These are phyloP conservation scores for Besnoitia besnoiti DNA, from an alignment of 169 alveolate species.

Conservation along the genomic window DNA sequence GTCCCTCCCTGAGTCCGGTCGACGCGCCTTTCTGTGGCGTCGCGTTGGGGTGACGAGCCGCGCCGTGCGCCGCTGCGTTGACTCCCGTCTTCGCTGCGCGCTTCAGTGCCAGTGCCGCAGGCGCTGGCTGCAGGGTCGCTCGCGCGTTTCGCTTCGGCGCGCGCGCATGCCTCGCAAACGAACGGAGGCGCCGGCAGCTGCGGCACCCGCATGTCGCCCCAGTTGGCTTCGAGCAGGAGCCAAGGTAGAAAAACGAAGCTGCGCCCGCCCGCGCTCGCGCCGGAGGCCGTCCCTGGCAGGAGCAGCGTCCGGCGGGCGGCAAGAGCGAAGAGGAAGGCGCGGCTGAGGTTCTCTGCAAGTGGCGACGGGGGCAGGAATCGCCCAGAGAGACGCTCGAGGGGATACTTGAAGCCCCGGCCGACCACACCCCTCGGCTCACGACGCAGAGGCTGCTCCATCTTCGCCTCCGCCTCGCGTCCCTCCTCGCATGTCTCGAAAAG, in stretches of 20 bases:
- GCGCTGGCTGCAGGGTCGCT: too few species aligned
- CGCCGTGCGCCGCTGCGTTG: too few species aligned
- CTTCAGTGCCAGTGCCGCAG: too few species aligned
- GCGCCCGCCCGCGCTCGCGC: conserved; percentile 10
- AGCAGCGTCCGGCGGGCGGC: neutral
- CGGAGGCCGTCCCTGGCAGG: neutral
- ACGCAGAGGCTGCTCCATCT: too few species aligned
- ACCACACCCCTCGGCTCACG: neutral
- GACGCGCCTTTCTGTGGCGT: neutral
- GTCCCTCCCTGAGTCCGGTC: neutral
- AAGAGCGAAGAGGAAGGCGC: conserved; percentile 1
- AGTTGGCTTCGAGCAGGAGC: conserved; percentile 19
- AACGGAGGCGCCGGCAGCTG: neutral
- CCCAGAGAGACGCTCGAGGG: neutral
- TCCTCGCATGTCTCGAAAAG: too few species aligned
- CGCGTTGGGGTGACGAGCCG: neutral
- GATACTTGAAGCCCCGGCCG: neutral
- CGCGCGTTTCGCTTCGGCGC: too few species aligned
- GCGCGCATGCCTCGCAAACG: too few species aligned
- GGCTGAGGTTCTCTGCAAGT: neutral
- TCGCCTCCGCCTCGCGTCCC: too few species aligned
- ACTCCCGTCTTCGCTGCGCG: too few species aligned
- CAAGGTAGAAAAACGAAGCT: neutral
- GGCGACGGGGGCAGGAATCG: conserved; percentile 27
- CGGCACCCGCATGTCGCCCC: neutral